These are phyloP conservation scores for Teunomyces pallodes DNA, from an alignment of 805 yeast species.

Conservation along the genomic window DNA sequence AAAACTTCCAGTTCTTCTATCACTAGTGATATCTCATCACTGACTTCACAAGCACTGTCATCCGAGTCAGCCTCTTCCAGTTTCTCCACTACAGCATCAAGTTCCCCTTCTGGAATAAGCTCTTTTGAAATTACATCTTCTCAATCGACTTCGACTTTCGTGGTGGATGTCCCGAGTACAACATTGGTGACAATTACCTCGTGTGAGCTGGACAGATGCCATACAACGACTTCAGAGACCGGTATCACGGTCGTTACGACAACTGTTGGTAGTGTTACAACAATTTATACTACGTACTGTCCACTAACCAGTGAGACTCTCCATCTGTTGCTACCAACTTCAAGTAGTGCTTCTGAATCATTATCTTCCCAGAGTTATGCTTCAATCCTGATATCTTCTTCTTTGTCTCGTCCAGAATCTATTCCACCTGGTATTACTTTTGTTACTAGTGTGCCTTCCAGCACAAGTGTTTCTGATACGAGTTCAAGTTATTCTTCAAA, in stretches of 20 bases:
- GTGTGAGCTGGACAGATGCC: not conserved
- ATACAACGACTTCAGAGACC: not conserved
- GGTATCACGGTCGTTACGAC: not conserved
- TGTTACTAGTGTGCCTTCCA: not conserved
- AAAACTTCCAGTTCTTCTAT: not conserved
- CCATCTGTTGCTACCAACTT: not conserved
- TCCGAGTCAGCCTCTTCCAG: not conserved
- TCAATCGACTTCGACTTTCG: not conserved
- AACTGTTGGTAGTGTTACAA: not conserved
- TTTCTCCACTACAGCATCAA: no score
- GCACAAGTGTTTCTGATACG: not conserved
- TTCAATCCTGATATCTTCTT: not conserved
- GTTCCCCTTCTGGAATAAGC: no score
- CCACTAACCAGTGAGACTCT: not conserved
- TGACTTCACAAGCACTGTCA: no score
- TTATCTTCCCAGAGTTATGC: no score
- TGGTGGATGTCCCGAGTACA: not conserved
- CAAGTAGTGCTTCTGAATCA: not conserved
- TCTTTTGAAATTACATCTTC: not conserved
- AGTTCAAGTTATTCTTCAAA: not conserved
- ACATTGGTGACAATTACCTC: not conserved
- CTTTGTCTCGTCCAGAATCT: not conserved
- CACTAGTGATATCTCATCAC: no score
- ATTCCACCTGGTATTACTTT: not conserved
- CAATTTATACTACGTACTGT: not conserved